Conservation (phyloP, 2,329 filamentous ascomycete genomes). For the Pseudovirgaria hyperparasitica region DNA sequence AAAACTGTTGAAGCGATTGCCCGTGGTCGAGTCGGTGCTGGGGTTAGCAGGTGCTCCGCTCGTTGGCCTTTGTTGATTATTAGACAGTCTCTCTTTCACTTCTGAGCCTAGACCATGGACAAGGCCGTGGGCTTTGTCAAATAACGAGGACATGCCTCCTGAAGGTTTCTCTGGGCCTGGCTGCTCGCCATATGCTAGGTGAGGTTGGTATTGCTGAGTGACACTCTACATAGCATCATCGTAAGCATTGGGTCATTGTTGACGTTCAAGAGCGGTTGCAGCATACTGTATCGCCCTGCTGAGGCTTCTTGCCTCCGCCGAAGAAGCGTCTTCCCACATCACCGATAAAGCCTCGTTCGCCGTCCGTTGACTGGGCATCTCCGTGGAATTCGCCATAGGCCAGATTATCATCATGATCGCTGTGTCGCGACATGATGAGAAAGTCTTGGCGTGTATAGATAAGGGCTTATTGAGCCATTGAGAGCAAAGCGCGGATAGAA, state of each 20-base stretch:
- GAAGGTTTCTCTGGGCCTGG: constrained; percentile 12
- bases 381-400: constrained; percentile 42
- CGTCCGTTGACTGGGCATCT: constrained; percentile 17
- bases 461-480: no score
- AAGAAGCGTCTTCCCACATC: constrained; percentile 37
- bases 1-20: constrained; percentile 50
- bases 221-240: constrained; percentile 3
- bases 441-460: no score
- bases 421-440: constrained; percentile 5
- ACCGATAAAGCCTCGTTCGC: constrained; percentile 38
- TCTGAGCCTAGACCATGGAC: constrained; percentile 39
- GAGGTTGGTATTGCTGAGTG: constrained; percentile 6
- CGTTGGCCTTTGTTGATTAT: constrained; percentile 35
- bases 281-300: no score
- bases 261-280: no score
- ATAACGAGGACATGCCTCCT: constrained; percentile 30
- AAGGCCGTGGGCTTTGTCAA: constrained; percentile 42
- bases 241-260: no score
- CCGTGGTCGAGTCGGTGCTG: constrained; percentile 11
- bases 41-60: constrained; percentile 13
- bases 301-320: constrained; percentile 11
- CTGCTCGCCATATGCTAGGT: constrained; percentile 8
- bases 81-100: constrained; percentile 36
- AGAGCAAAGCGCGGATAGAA: no score
- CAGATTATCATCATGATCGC: constrained; percentile 35